A percentile compares a stretch with the other conserved stretches of the same genome.
These are phyloP conservation scores for Scedosporium apiospermum DNA, from an alignment of 2,329 filamentous ascomycete genomes.

Conservation along the genomic window DNA sequence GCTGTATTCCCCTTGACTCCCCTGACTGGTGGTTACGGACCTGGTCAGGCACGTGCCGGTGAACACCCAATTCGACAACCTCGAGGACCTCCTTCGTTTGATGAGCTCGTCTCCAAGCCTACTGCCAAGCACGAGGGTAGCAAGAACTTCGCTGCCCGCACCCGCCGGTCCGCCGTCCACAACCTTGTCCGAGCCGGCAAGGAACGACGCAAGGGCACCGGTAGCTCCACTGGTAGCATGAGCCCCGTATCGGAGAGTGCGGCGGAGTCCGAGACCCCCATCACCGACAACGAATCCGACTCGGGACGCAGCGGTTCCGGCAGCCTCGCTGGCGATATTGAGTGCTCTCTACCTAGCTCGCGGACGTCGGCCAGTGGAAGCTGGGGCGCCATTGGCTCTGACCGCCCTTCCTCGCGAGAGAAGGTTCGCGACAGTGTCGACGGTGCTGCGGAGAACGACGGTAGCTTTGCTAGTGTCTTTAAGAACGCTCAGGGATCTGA, in stretches of 20 bases:
- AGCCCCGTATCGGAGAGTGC: conserved; percentile 80
- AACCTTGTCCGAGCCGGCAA: conserved; percentile 85
- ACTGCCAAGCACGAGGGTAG: conserved; percentile 91
- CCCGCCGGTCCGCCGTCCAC: conserved; percentile 83
- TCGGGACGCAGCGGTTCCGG: conserved; percentile 65
- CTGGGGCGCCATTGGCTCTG: conserved; percentile 76
- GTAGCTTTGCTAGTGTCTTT: conserved; percentile 59
- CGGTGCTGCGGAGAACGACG: conserved; percentile 50
- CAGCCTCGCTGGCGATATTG: conserved; percentile 66
- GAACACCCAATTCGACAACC: conserved; percentile 93
- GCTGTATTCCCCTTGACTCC: conserved; percentile 73
- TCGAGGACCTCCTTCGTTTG: conserved; percentile 80
- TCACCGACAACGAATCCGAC: conserved; percentile 67
- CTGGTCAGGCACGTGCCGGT: conserved; percentile 83
- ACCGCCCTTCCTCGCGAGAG: conserved; percentile 65
- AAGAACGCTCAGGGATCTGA: conserved; percentile 45
- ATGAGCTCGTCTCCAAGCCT: conserved; percentile 82
- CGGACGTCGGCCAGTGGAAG: conserved; percentile 65
- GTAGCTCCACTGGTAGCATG: conserved; percentile 65
- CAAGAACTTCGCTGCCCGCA: conserved; percentile 92
- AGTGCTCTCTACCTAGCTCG: conserved; percentile 61
- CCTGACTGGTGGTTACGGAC: conserved; percentile 77
- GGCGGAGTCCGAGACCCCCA: conserved; percentile 56
- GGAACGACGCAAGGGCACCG: conserved; percentile 70
- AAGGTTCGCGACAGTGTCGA: conserved; percentile 54